phyloP scores from a whole-genome alignment of 1,284 basidiomycete genomes.

The Ganoderma leucocontextum region DNA sequence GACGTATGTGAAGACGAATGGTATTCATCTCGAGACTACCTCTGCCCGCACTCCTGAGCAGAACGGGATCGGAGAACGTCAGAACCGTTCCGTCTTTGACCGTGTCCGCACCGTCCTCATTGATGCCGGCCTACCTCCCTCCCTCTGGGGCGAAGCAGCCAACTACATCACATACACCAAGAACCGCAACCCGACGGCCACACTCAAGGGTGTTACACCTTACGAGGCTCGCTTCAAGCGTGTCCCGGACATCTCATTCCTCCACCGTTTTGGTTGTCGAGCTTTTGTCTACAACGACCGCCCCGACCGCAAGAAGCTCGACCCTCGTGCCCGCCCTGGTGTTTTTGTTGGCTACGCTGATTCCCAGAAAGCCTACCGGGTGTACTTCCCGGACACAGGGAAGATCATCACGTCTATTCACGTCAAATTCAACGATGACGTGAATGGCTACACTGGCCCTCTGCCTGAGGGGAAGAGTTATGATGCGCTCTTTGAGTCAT shows the following conservation, averaged over 20 bases:
- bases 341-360: constrained; percentile 15
- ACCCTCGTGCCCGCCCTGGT: constrained; percentile 24
- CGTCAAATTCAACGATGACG: constrained; percentile 16
- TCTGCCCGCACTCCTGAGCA: constrained; percentile 35
- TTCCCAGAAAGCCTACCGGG: constrained; percentile 13
- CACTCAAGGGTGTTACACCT: constrained; percentile 44
- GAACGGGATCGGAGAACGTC: constrained; percentile 44
- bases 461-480: constrained; percentile 17
- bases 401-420: constrained; percentile 13
- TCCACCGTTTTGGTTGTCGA: constrained; percentile 19
- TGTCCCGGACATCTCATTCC: constrained; percentile 39
- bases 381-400: constrained; percentile 12
- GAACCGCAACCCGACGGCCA: constrained; percentile 41
- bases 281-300: constrained; percentile 19
- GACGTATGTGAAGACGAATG: constrained; percentile 16
- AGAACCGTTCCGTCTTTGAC: constrained; percentile 42
- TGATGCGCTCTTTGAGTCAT: constrained; percentile 10
- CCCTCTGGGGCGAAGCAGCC: constrained; percentile 50
- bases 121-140: constrained; percentile 40
- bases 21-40: constrained; percentile 12
- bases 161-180: constrained; percentile 44
- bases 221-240: constrained; percentile 36
- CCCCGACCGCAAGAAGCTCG: constrained; percentile 39
- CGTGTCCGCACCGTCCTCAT: constrained; percentile 34
- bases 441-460: constrained; percentile 10